These are phyloP conservation scores for Curvularia lunata DNA, from an alignment of 2,329 filamentous ascomycete species.

Conservation along the genomic window DNA sequence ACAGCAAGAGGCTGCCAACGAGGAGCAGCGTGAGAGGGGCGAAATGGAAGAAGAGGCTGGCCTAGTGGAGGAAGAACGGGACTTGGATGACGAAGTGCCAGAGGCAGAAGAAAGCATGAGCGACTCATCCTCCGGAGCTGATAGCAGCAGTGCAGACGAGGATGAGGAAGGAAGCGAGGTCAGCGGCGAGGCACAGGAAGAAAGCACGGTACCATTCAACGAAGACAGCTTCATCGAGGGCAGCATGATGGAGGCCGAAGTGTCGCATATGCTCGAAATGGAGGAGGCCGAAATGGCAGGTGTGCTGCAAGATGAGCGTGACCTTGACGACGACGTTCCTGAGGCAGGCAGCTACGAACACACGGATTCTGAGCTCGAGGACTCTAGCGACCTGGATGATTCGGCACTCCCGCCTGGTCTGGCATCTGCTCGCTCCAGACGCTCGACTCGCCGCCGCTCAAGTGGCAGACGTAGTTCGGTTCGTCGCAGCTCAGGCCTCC, in stretches of 20 bases:
- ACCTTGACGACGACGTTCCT: constrained; percentile 59
- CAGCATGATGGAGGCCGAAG: constrained; percentile 49
- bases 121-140: constrained; percentile 46
- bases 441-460: constrained; percentile 29
- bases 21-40: constrained; percentile 50
- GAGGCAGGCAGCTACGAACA: constrained; percentile 62
- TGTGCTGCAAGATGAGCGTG: constrained; percentile 56
- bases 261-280: constrained; percentile 49
- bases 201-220: constrained; percentile 55
- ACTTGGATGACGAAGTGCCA: constrained; percentile 51
- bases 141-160: constrained; percentile 21
- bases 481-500: constrained; percentile 27
- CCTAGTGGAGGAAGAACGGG: constrained; percentile 37
- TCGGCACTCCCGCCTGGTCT: constrained; percentile 24
- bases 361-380: constrained; percentile 60
- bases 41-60: constrained; percentile 48
- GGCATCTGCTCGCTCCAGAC: constrained; percentile 27
- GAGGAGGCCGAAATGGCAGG: constrained; percentile 57
- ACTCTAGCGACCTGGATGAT: constrained; percentile 40
- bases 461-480: constrained; percentile 32
- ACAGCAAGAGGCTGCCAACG: constrained; percentile 55
- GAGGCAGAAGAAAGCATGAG: constrained; percentile 43
- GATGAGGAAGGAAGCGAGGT: constrained; percentile 20
- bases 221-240: constrained; percentile 57
- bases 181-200: constrained; percentile 28